phyloP scores from a whole-genome alignment of 2,329 filamentous ascomycete genomes.

The Basipetospora sp. region DNA sequence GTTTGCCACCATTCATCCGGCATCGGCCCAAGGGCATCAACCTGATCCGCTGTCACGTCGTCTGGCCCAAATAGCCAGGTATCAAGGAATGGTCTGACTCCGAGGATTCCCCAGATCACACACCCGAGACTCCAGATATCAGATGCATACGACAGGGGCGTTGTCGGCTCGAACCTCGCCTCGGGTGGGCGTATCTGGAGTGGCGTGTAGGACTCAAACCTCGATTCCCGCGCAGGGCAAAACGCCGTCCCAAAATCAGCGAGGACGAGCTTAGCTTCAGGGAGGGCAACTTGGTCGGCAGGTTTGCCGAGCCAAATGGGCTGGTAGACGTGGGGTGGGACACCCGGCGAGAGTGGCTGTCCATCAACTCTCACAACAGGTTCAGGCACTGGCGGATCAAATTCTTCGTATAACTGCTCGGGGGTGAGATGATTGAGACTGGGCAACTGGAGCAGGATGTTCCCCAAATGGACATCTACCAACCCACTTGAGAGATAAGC shows the following conservation, averaged over 20 bases:
- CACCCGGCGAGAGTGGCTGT: constrained; percentile 11
- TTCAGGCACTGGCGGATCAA: constrained; percentile 5
- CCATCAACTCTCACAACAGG: constrained; percentile 6
- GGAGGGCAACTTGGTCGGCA: neutral
- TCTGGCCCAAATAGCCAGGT: no score
- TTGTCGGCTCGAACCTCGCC: constrained; percentile 19
- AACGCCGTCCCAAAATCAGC: neutral
- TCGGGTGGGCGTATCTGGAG: constrained; percentile 8
- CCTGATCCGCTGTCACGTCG: constrained; percentile 12
- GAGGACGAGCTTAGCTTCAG: neutral
- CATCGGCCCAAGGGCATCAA: constrained; percentile 12
- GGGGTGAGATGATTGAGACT: constrained; percentile 15
- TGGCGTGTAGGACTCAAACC: neutral
- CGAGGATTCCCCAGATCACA: constrained; percentile 21
- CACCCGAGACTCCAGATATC: constrained; percentile 27
- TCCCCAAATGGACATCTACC: no score
- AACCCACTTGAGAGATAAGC: no score
- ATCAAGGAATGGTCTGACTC: no score
- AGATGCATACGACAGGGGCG: constrained; percentile 18
- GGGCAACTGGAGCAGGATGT: constrained; percentile 7
- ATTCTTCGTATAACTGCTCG: constrained; percentile 17
- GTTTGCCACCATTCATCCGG: constrained; percentile 7
- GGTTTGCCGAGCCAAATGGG: neutral
- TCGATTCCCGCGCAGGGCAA: neutral
- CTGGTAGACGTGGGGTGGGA: constrained; percentile 17